A percentile compares a stretch with the other conserved stretches of the same genome.
Evolutionary conservation across 2,329 filamentous ascomycete species (phyloP).

Genomic region (Botrytis elliptica): DNA sequence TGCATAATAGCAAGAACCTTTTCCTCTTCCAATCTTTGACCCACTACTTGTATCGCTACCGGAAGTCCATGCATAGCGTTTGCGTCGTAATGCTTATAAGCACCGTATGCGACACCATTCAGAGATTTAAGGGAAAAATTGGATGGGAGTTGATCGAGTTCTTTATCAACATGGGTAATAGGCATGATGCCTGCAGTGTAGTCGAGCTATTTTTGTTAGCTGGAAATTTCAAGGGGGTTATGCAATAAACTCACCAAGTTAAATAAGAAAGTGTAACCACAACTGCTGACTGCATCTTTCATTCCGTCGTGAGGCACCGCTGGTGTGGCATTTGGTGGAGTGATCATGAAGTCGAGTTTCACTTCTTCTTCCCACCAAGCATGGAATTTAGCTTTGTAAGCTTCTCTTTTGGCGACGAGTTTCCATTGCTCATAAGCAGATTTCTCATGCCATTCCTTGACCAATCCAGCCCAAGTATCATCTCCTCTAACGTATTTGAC

Average conservation of each 20-base stretch:
- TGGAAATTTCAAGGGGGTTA: neutral
- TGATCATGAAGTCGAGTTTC: constrained; percentile 74
- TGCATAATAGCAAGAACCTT: constrained; percentile 42
- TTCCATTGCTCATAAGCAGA: constrained; percentile 78
- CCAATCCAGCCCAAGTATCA: constrained; percentile 71
- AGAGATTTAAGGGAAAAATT: constrained; percentile 61
- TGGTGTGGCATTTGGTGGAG: constrained; percentile 86
- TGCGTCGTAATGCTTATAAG: constrained; percentile 83
- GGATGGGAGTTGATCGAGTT: constrained; percentile 62
- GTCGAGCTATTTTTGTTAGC: constrained; percentile 59
- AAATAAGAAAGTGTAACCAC: constrained; percentile 91
- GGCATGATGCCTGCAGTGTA: constrained; percentile 82
- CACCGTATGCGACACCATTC: constrained; percentile 78
- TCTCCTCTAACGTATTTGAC: constrained; percentile 81
- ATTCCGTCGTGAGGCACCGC: constrained; percentile 85
- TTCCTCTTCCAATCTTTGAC: constrained; percentile 39
- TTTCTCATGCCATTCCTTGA: constrained; percentile 72
- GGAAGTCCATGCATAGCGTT: constrained; percentile 82
- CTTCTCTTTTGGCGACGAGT: constrained; percentile 73
- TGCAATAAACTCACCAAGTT: constrained; percentile 63
- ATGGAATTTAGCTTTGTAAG: constrained; percentile 75
- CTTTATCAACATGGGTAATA: constrained; percentile 76
- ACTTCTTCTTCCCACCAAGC: constrained; percentile 78
- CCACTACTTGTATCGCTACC: constrained; percentile 60
- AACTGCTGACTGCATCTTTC: constrained; percentile 79